phyloP scores from a whole-genome alignment of 2,329 filamentous ascomycete genomes.

The Xylaria sp. region DNA sequence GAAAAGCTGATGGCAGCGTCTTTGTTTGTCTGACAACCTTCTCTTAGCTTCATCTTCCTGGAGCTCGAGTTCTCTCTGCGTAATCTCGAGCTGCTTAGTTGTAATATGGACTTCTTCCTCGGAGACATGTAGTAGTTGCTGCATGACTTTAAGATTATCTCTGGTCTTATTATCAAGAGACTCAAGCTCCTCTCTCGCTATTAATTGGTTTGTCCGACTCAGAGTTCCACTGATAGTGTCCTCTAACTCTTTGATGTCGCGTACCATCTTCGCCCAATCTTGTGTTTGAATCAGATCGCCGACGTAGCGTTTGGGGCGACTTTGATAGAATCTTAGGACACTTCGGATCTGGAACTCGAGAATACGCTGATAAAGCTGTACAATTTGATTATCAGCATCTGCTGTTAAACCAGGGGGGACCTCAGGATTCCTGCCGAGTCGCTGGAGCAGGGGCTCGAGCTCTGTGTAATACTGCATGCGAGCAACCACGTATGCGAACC shows the following conservation, averaged over 20 bases:
- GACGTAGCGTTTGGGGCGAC: conserved; percentile 20
- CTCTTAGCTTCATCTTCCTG: conserved; percentile 20
- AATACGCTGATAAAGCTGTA: conserved; percentile 49
- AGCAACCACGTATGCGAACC: conserved; percentile 50
- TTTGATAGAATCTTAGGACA: conserved; percentile 50
- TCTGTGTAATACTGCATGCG: conserved; percentile 49
- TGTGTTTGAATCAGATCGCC: conserved; percentile 35
- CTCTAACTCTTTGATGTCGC: conserved; percentile 26
- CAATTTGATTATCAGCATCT: conserved; percentile 37
- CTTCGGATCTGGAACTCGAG: conserved; percentile 52
- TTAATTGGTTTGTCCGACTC: conserved; percentile 12
- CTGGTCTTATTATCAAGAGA: neutral
- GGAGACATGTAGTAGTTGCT: conserved; percentile 12
- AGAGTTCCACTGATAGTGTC: conserved; percentile 8
- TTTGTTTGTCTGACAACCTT: too few species aligned
- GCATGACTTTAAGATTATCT: conserved; percentile 8
- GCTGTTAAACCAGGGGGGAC: conserved; percentile 25
- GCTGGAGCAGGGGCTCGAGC: conserved; percentile 46
- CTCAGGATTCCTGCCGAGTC: conserved; percentile 11
- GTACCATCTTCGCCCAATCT: conserved; percentile 40
- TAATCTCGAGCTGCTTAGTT: conserved; percentile 1
- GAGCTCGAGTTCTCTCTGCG: conserved; percentile 14
- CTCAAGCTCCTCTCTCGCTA: conserved; percentile 8
- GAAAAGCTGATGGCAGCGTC: conserved; percentile 27
- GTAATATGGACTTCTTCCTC: conserved; percentile 5